Percentiles rank a stretch among this genome's conserved stretches.
Conservation (phyloP, 1,284 basidiomycete genomes). For the Trichosporon faecale region DNA sequence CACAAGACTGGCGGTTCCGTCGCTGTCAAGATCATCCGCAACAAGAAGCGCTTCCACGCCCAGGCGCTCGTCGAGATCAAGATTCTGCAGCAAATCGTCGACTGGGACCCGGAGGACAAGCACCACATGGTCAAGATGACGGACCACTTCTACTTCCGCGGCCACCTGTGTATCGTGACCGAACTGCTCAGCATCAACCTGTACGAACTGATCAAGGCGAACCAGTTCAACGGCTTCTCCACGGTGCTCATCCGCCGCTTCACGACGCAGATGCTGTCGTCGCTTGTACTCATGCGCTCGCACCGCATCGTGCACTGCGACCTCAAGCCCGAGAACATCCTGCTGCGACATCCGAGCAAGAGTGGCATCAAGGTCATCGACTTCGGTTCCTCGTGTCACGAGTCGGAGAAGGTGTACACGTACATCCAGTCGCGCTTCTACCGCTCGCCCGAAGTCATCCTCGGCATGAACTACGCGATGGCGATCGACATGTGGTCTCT, state of each 20-base stretch:
- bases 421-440: conserved; percentile 99
- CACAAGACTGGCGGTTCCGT: conserved; percentile 95
- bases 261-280: conserved; percentile 90
- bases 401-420: conserved; percentile 99
- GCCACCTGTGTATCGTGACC: conserved; percentile 97
- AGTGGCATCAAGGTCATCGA: conserved; percentile 98
- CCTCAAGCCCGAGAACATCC: conserved; percentile 98
- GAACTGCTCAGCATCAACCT: conserved; percentile 97
- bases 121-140: conserved; percentile 98
- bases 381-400: conserved; percentile 97
- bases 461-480: conserved; percentile 91
- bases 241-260: conserved; percentile 92
- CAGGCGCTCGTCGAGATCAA: conserved; percentile 98
- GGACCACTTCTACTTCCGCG: conserved; percentile 97
- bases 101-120: conserved; percentile 97
- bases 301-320: conserved; percentile 99
- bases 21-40: conserved; percentile 98
- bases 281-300: conserved; percentile 87
- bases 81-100: conserved; percentile 89
- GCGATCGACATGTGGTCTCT: conserved; percentile 98
- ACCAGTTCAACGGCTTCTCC: conserved; percentile 95
- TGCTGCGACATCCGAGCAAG: conserved; percentile 90
- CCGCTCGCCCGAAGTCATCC: conserved; percentile 94
- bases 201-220: conserved; percentile 99
- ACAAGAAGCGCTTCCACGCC: conserved; percentile 99